Conservation (phyloP, 345 rosid genomes). For the Eucalyptus rudis region DNA sequence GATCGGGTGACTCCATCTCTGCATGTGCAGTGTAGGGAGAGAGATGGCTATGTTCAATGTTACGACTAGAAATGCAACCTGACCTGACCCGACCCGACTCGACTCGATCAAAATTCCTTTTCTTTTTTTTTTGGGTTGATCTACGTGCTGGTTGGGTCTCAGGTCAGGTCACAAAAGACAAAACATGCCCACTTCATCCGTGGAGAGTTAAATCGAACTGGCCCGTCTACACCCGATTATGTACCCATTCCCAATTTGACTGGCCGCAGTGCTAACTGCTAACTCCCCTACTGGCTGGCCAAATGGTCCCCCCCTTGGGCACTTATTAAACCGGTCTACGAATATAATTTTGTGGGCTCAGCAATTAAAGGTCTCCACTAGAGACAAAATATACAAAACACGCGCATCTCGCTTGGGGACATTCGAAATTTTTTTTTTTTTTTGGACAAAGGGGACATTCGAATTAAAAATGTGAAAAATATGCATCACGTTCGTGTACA, state of each 20-base stretch:
- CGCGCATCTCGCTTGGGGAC: background rate
- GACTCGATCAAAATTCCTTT: background rate
- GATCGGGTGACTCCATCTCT: too few species aligned
- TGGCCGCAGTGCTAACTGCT: background rate
- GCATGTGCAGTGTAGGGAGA: too few species aligned
- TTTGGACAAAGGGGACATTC: background rate
- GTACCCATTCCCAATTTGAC: background rate
- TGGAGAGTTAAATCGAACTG: background rate
- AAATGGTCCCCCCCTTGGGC: background rate
- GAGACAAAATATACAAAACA: background rate
- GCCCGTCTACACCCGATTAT: too few species aligned
- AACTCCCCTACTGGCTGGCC: background rate
- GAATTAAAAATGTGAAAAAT: background rate
- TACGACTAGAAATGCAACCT: too few species aligned
- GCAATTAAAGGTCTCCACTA: background rate
- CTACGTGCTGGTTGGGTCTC: background rate
- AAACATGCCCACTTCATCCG: background rate
- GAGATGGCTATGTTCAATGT: too few species aligned
- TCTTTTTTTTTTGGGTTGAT: background rate
- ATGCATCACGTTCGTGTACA: background rate
- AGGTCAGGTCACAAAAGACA: background rate
- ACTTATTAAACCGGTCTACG: background rate
- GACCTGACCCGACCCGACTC: background rate
- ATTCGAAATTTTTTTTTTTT: background rate
- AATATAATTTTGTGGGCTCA: background rate